Conservation (phyloP, 1,284 basidiomycete genomes). For the Cerrena zonata region DNA sequence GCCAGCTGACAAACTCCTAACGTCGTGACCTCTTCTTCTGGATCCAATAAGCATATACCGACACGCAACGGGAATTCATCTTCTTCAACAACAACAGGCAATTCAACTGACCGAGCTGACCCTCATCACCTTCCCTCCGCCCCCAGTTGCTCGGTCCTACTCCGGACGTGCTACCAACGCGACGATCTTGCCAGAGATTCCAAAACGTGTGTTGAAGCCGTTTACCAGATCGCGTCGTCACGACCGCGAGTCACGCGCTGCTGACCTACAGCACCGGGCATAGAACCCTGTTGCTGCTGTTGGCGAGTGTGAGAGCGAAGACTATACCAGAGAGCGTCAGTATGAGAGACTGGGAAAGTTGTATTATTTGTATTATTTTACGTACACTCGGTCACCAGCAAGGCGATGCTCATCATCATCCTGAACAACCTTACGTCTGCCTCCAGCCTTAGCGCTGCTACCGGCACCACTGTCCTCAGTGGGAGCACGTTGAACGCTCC, state of each 20-base stretch:
- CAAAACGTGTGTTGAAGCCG: conserved; percentile 20
- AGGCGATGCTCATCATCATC: conserved; percentile 75
- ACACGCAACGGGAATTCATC: conserved; percentile 22
- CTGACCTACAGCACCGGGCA: conserved; percentile 57
- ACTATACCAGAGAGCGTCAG: conserved; percentile 37
- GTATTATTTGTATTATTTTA: no score
- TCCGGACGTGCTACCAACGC: conserved; percentile 41
- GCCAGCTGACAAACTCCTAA: background rate
- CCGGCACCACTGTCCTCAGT: conserved; percentile 59
- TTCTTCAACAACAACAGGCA: conserved; percentile 35
- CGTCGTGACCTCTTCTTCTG: conserved; percentile 8
- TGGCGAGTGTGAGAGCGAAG: conserved; percentile 80
- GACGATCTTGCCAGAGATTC: conserved; percentile 14
- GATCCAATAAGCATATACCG: conserved; percentile 19
- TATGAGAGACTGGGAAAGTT: conserved; percentile 20
- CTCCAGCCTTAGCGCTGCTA: conserved; percentile 52
- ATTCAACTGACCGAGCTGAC: conserved; percentile 39
- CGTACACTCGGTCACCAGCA: conserved; percentile 74
- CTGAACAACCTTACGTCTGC: conserved; percentile 66
- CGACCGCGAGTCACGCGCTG: conserved; percentile 55
- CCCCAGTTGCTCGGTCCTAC: conserved; percentile 57
- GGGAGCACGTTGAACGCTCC: conserved; percentile 81
- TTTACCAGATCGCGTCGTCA: conserved; percentile 73
- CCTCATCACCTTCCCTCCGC: conserved; percentile 50
- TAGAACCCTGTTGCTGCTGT: conserved; percentile 41